A percentile compares a stretch with the other conserved stretches of the same genome.
Conservation (phyloP, 257 asterid species). For the Solanum pennellii region DNA sequence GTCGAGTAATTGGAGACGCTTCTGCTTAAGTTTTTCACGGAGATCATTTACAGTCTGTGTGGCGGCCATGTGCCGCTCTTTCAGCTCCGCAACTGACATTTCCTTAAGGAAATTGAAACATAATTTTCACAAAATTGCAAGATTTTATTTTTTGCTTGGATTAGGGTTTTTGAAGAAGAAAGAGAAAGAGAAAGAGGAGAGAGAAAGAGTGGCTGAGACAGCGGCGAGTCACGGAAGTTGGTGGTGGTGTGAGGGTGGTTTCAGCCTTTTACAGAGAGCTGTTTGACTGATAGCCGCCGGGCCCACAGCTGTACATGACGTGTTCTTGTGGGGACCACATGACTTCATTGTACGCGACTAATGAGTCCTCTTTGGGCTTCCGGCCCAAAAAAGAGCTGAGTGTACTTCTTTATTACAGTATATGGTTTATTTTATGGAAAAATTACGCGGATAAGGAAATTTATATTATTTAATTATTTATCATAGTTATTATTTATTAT, state of each 20-base stretch:
- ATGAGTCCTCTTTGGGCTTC: not conserved
- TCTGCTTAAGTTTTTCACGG: slow-evolving; percentile 59
- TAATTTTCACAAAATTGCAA: not conserved
- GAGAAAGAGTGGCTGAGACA: not conserved
- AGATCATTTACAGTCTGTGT: slow-evolving; percentile 65
- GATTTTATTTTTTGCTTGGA: not conserved
- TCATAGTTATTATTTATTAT: too few relatives aligned
- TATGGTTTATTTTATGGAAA: too few relatives aligned
- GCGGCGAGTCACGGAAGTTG: not conserved
- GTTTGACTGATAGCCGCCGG: slow-evolving; percentile 6
- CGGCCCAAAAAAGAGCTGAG: not conserved
- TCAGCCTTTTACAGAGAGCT: not conserved
- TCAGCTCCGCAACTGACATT: slow-evolving; percentile 81
- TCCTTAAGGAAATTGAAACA: not conserved
- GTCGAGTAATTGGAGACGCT: slow-evolving; percentile 74
- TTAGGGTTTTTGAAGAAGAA: not conserved
- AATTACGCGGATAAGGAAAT: too few relatives aligned
- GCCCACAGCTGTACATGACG: slow-evolving; percentile 1
- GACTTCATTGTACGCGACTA: not conserved
- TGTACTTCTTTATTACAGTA: not conserved
- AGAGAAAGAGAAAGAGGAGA: not conserved
- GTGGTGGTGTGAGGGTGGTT: not conserved
- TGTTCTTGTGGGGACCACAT: not conserved
- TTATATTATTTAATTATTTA: too few relatives aligned
- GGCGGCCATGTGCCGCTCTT: slow-evolving; percentile 89